These are phyloP conservation scores for Alternaria ventricosa DNA, from an alignment of 2,329 filamentous ascomycete genomes.

Conservation along the genomic window DNA sequence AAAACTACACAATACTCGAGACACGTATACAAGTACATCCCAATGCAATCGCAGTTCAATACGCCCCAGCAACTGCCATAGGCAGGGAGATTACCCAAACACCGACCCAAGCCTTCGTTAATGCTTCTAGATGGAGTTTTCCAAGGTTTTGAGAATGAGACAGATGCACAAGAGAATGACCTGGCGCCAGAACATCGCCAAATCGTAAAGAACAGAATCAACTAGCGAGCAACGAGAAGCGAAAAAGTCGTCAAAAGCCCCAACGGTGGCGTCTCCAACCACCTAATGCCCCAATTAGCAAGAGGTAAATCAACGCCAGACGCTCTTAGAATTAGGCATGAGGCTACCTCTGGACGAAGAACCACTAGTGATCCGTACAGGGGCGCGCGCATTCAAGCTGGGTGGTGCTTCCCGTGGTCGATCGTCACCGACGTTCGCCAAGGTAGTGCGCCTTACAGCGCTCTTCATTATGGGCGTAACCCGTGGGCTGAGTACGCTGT, in stretches of 20 bases:
- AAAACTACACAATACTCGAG: background rate
- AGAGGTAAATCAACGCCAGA: slow-evolving; percentile 38
- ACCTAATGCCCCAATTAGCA: background rate
- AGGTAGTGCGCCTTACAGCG: slow-evolving; percentile 46
- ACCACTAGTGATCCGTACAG: slow-evolving; percentile 42
- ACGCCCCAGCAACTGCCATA: slow-evolving; percentile 9
- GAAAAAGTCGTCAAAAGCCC: slow-evolving; percentile 2
- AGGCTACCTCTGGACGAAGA: slow-evolving; percentile 41
- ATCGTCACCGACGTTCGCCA: slow-evolving; percentile 42
- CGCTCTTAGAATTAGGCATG: slow-evolving; percentile 37
- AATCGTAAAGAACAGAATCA: background rate
- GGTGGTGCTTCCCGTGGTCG: slow-evolving; percentile 30
- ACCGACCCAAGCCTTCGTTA: slow-evolving; percentile 5
- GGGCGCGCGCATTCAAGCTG: slow-evolving; percentile 33
- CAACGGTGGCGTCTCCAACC: slow-evolving; percentile 1
- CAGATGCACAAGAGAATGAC: background rate
- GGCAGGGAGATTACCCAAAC: slow-evolving; percentile 12
- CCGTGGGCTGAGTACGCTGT: slow-evolving; percentile 67
- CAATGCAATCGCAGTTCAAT: background rate
- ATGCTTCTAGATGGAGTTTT: slow-evolving; percentile 10
- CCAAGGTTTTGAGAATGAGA: background rate
- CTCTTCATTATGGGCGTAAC: slow-evolving; percentile 65
- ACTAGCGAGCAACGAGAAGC: background rate
- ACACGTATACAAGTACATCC: background rate
- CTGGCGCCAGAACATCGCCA: background rate